Conservation (phyloP, 192 early-diverging fungal species). For the Podila epigama region DNA sequence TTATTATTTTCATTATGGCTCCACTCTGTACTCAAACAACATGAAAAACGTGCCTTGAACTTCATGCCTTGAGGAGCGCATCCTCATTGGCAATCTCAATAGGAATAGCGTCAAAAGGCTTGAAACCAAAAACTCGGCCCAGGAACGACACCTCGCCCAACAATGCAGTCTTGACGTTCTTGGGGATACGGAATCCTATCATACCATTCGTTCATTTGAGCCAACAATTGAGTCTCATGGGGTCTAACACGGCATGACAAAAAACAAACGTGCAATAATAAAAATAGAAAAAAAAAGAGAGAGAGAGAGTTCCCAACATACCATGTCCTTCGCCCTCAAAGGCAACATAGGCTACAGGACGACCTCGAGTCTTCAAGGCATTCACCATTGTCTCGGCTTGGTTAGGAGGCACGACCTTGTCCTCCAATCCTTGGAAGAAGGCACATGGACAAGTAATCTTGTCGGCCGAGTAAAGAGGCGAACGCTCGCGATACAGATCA, state of each 20-base stretch:
- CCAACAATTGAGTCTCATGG: no score
- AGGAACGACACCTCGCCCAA: constrained; percentile 77
- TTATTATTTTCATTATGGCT: background rate
- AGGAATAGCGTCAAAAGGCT: constrained; percentile 55
- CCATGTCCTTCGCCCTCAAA: constrained; percentile 75
- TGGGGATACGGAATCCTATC: constrained; percentile 67
- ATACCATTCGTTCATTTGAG: no score
- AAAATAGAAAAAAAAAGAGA: background rate
- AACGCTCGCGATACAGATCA: constrained; percentile 66
- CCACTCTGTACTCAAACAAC: no score
- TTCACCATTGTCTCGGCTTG: constrained; percentile 79
- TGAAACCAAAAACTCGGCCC: constrained; percentile 68
- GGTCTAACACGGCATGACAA: no score
- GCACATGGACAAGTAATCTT: constrained; percentile 68
- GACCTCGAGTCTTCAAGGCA: constrained; percentile 65
- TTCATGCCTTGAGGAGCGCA: constrained; percentile 16
- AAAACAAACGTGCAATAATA: background rate
- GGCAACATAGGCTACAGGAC: constrained; percentile 64
- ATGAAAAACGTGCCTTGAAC: background rate
- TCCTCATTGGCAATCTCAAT: constrained; percentile 41
- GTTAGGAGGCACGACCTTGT: constrained; percentile 79
- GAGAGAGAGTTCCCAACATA: constrained; percentile 33
- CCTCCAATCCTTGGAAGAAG: constrained; percentile 78
- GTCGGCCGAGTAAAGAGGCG: constrained; percentile 68
- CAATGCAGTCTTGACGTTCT: constrained; percentile 68